Conservation (phyloP, 2,329 filamentous ascomycete species). For the Ceratocystis huliohia region DNA sequence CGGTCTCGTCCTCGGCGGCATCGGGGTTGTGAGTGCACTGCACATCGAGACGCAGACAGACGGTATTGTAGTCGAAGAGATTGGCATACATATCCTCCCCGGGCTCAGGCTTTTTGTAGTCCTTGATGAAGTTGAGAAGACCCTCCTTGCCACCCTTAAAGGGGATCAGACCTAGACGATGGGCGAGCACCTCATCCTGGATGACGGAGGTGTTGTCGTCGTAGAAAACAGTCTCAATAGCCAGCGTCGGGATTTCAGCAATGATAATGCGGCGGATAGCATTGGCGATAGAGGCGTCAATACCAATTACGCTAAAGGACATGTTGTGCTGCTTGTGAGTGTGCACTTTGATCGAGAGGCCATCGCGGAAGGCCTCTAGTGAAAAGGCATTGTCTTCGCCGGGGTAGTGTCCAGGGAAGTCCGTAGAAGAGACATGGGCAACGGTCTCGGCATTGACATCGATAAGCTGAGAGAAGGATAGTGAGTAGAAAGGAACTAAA, state of each 20-base stretch:
- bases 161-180: constrained; percentile 80
- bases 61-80: constrained; percentile 71
- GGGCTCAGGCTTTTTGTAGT: constrained; percentile 58
- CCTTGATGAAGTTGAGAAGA: constrained; percentile 64
- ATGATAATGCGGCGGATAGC: constrained; percentile 94
- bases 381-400: constrained; percentile 78
- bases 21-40: constrained; percentile 69
- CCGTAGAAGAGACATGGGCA: constrained; percentile 74
- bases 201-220: constrained; percentile 96
- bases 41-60: constrained; percentile 63
- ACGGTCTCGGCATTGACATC: constrained; percentile 83
- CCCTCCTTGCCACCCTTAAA: constrained; percentile 68
- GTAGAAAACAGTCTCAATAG: constrained; percentile 87
- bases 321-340: constrained; percentile 64
- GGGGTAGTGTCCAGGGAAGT: constrained; percentile 83
- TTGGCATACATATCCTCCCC: constrained; percentile 49
- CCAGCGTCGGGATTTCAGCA: constrained; percentile 83
- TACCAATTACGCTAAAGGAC: constrained; percentile 79
- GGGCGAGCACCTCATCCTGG: constrained; percentile 90
- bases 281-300: constrained; percentile 89
- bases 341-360: constrained; percentile 69
- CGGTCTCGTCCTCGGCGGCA: constrained; percentile 58
- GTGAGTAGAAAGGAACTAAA: background rate
- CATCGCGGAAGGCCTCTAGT: constrained; percentile 56
- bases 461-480: constrained; percentile 49